A percentile compares a stretch with the other conserved stretches of the same genome.
Conservation (phyloP, 2,329 filamentous ascomycete species). For the Paracamarosporium sp. region DNA sequence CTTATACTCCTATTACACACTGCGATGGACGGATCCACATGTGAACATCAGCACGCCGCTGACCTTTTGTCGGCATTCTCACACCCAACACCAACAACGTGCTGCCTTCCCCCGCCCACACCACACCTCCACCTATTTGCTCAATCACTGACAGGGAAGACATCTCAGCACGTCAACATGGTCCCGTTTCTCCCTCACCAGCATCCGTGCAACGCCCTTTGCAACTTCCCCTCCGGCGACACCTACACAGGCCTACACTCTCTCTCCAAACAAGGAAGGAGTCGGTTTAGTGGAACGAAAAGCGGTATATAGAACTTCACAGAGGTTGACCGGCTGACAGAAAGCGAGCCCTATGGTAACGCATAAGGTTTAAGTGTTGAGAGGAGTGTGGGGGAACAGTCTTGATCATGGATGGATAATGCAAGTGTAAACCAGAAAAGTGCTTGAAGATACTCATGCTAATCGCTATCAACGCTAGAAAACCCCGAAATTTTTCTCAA, state of each 20-base stretch:
- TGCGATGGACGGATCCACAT: no score
- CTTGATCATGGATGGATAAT: not conserved
- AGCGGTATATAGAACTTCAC: no score
- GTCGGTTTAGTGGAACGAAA: no score
- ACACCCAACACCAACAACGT: not conserved
- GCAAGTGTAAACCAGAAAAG: not conserved
- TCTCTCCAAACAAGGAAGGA: no score
- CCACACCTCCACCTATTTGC: not conserved
- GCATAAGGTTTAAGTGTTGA: no score
- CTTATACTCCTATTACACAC: not conserved
- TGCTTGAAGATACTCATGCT: not conserved
- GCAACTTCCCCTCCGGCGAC: not conserved
- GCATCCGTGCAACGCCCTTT: constrained; percentile 2
- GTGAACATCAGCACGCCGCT: not conserved
- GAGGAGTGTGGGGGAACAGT: no score
- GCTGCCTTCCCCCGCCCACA: not conserved
- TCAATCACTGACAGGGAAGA: not conserved
- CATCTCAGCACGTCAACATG: not conserved
- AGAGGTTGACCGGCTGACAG: no score
- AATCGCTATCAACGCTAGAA: not conserved
- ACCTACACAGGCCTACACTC: constrained; percentile 6
- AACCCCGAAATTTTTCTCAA: no score
- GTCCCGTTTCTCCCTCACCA: not conserved
- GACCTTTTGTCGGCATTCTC: not conserved
- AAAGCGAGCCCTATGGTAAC: no score